Conservation (phyloP, 164 flowering plant genomes). For the Aristolochia contorta region DNA sequence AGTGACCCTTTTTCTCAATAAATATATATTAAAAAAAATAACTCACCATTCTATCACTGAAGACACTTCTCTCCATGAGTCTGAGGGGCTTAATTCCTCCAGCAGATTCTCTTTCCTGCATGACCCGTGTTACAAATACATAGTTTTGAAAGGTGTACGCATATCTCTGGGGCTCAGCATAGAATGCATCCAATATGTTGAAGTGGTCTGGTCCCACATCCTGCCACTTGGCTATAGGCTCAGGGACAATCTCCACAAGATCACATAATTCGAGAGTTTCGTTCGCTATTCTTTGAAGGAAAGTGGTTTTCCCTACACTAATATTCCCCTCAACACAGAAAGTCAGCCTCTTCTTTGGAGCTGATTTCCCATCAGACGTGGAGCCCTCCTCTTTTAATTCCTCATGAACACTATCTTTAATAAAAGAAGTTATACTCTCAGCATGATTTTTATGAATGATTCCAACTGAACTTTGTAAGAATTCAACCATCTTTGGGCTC, state of each 20-base stretch:
- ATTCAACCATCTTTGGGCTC: slow-evolving; percentile 83
- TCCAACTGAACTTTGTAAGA: slow-evolving; percentile 76
- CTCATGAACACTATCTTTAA: slow-evolving; percentile 78
- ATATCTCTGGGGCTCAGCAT: slow-evolving; percentile 88
- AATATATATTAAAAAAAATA: not conserved
- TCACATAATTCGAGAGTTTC: slow-evolving; percentile 93
- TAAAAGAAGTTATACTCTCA: slow-evolving; percentile 81
- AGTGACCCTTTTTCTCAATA: too few species aligned
- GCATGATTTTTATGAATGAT: slow-evolving; percentile 90
- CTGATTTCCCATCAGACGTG: slow-evolving; percentile 27
- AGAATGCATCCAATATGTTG: slow-evolving; percentile 86
- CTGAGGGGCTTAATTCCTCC: slow-evolving; percentile 82
- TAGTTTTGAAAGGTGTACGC: slow-evolving; percentile 98
- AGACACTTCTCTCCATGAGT: slow-evolving; percentile 97
- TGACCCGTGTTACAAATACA: slow-evolving; percentile 91
- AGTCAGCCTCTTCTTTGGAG: slow-evolving; percentile 56
- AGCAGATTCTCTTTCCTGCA: slow-evolving; percentile 96
- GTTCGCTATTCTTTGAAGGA: slow-evolving; percentile 90
- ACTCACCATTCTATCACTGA: slow-evolving; percentile 94
- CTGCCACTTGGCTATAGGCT: slow-evolving; percentile 95
- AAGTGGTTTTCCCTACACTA: slow-evolving; percentile 95
- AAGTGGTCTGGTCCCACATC: slow-evolving; percentile 94
- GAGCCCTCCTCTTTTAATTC: slow-evolving; percentile 56
- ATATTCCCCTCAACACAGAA: slow-evolving; percentile 98
- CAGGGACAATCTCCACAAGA: slow-evolving; percentile 95